Conservation (phyloP, 2,329 filamentous ascomycete genomes). For the Fusarium zealandicum region DNA sequence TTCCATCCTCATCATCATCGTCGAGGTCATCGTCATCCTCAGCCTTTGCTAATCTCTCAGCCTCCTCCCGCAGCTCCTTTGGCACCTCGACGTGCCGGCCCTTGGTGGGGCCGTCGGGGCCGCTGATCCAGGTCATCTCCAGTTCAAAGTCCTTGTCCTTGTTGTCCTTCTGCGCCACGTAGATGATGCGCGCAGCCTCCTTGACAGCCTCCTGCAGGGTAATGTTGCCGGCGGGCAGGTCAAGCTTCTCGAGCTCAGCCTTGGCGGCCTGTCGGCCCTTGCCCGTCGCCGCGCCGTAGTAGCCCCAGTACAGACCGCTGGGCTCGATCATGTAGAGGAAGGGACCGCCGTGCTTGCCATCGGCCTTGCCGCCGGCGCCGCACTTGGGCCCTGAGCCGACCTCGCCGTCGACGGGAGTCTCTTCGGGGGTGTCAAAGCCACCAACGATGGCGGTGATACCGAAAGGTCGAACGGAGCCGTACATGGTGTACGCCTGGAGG, state of each 20-base stretch:
- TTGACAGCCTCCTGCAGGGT: slow-evolving; percentile 89
- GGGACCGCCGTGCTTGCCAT: slow-evolving; percentile 81
- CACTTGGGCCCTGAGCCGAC: slow-evolving; percentile 81
- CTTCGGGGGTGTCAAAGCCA: slow-evolving; percentile 90
- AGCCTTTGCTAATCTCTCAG: slow-evolving; percentile 90
- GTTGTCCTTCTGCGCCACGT: slow-evolving; percentile 96
- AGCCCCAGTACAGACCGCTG: slow-evolving; percentile 96
- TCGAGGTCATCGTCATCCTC: slow-evolving; percentile 82
- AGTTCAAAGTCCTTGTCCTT: slow-evolving; percentile 99
- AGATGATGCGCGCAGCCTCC: slow-evolving; percentile 96
- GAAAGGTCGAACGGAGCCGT: slow-evolving; percentile 95
- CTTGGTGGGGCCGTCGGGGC: slow-evolving; percentile 83
- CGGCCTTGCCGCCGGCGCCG: slow-evolving; percentile 84
- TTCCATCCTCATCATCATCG: slow-evolving; percentile 66
- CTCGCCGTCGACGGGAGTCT: slow-evolving; percentile 86
- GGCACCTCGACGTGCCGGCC: slow-evolving; percentile 93
- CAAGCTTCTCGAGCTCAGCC: slow-evolving; percentile 97
- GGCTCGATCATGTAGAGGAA: slow-evolving; percentile 99
- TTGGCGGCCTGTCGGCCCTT: slow-evolving; percentile 97
- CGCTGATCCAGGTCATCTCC: slow-evolving; percentile 98
- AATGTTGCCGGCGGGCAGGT: slow-evolving; percentile 78
- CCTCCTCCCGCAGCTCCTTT: slow-evolving; percentile 87
- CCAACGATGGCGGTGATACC: slow-evolving; percentile 94
- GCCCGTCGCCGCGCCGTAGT: slow-evolving; percentile 96
- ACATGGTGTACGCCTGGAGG: slow-evolving; percentile 96